phyloP scores from a whole-genome alignment of 2,329 filamentous ascomycete genomes.

The Aurifilum marmelostoma region DNA sequence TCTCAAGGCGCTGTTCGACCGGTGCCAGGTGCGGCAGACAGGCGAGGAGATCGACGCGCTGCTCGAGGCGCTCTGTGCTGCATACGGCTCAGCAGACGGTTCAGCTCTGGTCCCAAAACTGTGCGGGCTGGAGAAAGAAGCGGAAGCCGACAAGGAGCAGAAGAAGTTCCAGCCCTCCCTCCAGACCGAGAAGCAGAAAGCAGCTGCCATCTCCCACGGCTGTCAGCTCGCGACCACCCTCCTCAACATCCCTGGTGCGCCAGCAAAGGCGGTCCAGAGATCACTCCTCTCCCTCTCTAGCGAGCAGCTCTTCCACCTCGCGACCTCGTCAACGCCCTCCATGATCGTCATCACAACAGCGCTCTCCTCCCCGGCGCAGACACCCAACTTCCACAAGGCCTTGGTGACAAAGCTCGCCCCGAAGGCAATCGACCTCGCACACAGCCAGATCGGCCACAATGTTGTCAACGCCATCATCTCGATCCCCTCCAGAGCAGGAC shows the following conservation, averaged over 20 bases:
- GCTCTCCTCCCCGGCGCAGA: slow-evolving; percentile 50
- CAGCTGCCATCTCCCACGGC: slow-evolving; percentile 66
- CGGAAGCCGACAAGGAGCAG: slow-evolving; percentile 34
- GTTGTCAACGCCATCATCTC: slow-evolving; percentile 53
- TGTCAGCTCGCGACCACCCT: slow-evolving; percentile 81
- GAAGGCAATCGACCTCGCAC: slow-evolving; percentile 50
- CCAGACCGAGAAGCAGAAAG: slow-evolving; percentile 57
- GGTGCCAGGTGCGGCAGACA: slow-evolving; percentile 67
- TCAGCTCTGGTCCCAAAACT: slow-evolving; percentile 54
- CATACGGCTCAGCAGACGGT: slow-evolving; percentile 49
- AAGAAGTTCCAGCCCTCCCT: slow-evolving; percentile 37
- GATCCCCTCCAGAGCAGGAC: slow-evolving; percentile 52
- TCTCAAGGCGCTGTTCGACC: slow-evolving; percentile 80
- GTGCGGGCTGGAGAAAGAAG: slow-evolving; percentile 48
- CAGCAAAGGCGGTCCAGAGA: slow-evolving; percentile 73
- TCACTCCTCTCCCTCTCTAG: slow-evolving; percentile 64
- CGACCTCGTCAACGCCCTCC: slow-evolving; percentile 56
- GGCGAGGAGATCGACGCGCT: slow-evolving; percentile 43
- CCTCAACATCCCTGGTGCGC: slow-evolving; percentile 70
- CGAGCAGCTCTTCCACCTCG: slow-evolving; percentile 64
- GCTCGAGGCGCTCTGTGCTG: slow-evolving; percentile 54
- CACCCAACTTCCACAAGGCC: slow-evolving; percentile 59
- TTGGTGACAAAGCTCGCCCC: slow-evolving; percentile 53
- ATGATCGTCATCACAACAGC: slow-evolving; percentile 55
- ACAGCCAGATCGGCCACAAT: slow-evolving; percentile 55